Base-by-base conservation (phyloP, 177 flowering plant species). In the Tripterygium wilfordii region DNA sequence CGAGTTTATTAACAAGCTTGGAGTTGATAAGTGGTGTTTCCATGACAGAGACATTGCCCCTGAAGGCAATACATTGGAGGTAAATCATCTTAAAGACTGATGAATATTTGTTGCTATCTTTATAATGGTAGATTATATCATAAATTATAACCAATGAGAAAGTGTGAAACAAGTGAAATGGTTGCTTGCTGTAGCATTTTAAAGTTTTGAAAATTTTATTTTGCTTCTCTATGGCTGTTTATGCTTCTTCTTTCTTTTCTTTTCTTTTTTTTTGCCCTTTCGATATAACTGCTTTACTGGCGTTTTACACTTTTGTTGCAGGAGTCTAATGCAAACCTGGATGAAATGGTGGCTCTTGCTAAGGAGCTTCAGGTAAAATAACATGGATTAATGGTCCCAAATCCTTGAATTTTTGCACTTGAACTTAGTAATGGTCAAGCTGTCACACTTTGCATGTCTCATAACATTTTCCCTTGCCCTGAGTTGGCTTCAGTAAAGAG, bases 21-120 rank as follows among this genome's bases (percentile, higher is more conserved):
- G 97, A 60, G 96, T 92, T 53, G 95, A 89, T 22, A 31, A 50
- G 25, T 92, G 99, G 99, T 92, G 99, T 76, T 92, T 92, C 67
- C 99, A 92, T 64, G 99, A 92, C 51, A 84, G 88, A 56, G 99
- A 92, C 55, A 92, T 92, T 39, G 98, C 98, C 33, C 98, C 96
- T 31, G 96, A 88, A 55, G 98, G 85, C 10, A 65, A 76, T 53
- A 85, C 94, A 25, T 36, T 92, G 38, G 76, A 79, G 82, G 96
- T 84, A 33, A 53, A 79, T 61, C 0, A 23, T 9, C 13, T 35
- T 38, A 22, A 39, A 22, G n/a, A n/a, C n/a, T n/a, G n/a, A n/a
- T n/a, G n/a, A n/a, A n/a, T n/a, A n/a, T n/a, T n/a, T n/a, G n/a
- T n/a, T n/a, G n/a, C n/a, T n/a, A n/a, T n/a, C n/a, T n/a, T n/a